Evolutionary conservation across 805 yeast genomes (phyloP).

Genomic region (Hanseniaspora clermontiae): DNA sequence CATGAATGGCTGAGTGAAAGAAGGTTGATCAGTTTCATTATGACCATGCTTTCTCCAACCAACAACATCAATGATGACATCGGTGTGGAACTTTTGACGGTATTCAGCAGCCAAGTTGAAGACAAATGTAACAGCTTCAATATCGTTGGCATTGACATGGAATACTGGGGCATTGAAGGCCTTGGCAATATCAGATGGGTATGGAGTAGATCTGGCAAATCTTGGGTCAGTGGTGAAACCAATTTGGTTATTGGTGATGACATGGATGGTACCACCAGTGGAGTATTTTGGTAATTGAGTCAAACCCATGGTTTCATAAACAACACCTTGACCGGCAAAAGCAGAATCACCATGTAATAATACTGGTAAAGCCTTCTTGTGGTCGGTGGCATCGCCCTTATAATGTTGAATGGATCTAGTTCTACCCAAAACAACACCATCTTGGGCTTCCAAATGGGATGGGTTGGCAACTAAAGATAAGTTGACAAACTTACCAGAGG

Average conservation of each 20-base stretch:
- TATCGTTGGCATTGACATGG: slow-evolving; percentile 98
- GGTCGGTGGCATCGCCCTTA: slow-evolving; percentile 73
- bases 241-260: slow-evolving; percentile 94
- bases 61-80: slow-evolving; percentile 90
- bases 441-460: slow-evolving; percentile 97
- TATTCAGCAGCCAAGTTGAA: slow-evolving; percentile 97
- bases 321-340: slow-evolving; percentile 97
- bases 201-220: slow-evolving; percentile 92
- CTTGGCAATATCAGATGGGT: slow-evolving; percentile 96
- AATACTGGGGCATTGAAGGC: slow-evolving; percentile 94
- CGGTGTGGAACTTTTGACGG: slow-evolving; percentile 93
- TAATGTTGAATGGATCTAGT: slow-evolving; percentile 90
- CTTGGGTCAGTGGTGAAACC: slow-evolving; percentile 99
- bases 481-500: slow-evolving; percentile 92
- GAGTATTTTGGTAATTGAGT: slow-evolving; percentile 84
- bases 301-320: slow-evolving; percentile 96
- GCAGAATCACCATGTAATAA: slow-evolving; percentile 99
- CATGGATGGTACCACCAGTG: slow-evolving; percentile 96
- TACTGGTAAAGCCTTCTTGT: slow-evolving; percentile 79
- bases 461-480: slow-evolving; percentile 96
- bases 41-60: slow-evolving; percentile 99
- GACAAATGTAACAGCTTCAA: slow-evolving; percentile 80
- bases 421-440: slow-evolving; percentile 96
- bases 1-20: slow-evolving; percentile 98
- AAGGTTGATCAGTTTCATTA: slow-evolving; percentile 98